Conservation (phyloP, 2,329 filamentous ascomycete genomes). For the Fusarium oligoseptatum region DNA sequence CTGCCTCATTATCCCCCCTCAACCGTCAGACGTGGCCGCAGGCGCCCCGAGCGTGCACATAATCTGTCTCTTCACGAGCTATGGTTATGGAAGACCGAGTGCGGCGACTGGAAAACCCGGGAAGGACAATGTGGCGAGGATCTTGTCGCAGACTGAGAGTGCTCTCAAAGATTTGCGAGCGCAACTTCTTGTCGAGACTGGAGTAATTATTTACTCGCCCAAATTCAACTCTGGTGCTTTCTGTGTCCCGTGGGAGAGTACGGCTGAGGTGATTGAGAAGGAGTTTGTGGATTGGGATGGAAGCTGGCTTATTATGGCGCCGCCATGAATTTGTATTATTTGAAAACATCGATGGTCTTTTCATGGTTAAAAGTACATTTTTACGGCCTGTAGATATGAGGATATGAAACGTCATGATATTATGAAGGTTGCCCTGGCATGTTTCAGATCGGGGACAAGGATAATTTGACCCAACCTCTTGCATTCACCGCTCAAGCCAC, state of each 20-base stretch:
- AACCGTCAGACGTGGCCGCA: slow-evolving; percentile 32
- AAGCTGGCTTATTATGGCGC: slow-evolving; percentile 37
- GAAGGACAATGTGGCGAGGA: slow-evolving; percentile 19
- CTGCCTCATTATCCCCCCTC: slow-evolving; percentile 48
- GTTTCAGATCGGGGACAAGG: not conserved
- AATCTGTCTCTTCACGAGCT: slow-evolving; percentile 37
- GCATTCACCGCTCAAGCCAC: slow-evolving; percentile 1
- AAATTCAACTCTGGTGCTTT: slow-evolving; percentile 42
- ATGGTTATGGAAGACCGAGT: slow-evolving; percentile 36
- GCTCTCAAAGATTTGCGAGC: slow-evolving; percentile 25
- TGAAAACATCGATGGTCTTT: not conserved
- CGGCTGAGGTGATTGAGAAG: slow-evolving; percentile 25
- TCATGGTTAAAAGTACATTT: not conserved
- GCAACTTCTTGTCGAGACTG: not conserved
- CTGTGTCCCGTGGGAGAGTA: slow-evolving; percentile 31
- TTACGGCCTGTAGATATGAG: not conserved
- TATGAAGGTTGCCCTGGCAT: not conserved
- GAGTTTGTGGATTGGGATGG: slow-evolving; percentile 29
- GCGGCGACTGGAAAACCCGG: slow-evolving; percentile 28
- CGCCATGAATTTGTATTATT: slow-evolving; percentile 9
- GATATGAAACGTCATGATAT: not conserved
- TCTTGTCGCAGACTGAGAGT: slow-evolving; percentile 30
- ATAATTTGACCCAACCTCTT: not conserved
- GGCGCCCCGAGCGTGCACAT: slow-evolving; percentile 41
- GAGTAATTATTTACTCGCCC: slow-evolving; percentile 25